Base-by-base conservation (phyloP, 345 rosid genomes). In the Populus euphratica region DNA sequence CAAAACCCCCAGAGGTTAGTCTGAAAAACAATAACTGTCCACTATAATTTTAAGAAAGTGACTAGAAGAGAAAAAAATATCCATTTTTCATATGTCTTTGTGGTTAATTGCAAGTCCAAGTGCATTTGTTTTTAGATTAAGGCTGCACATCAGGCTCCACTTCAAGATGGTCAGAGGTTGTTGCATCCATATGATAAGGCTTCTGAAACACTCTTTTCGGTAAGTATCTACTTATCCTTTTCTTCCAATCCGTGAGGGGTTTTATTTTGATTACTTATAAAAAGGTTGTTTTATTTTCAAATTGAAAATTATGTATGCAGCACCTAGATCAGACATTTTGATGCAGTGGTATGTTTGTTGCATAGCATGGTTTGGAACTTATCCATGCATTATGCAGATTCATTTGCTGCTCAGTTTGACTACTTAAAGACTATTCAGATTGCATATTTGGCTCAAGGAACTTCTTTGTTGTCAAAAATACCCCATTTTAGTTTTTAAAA, bases 141-240 rank as follows among this genome's bases (percentile, higher is more conserved):
- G 69, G 72, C 83, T 76, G 71, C 73, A 59, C 80, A 77, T 65
- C 93, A 86, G 81, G 80, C 80, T 72, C 39, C 85, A 2, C 81
- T 85, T 81, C 90, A 91, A 81, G 97, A 90, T 86, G 85, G 81
- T 85, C 81, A 83, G n/a, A 90, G 90, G 81, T 81, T 80, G 52
- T 77, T 94, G 82, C 95, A 85, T 83, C 96, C 94, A 29, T 96
- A 94, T 84, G 93, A 94, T 86, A 91, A 89, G 83, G 85, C 95
- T 76, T 95, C 99, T 50, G 97, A 96, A 86, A 87, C 82, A 77
- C 88, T 94, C 66, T 91, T 94, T 82, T 85, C 89, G 83, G 99
- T 96, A 87, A 87, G 67, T 75, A 33, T 83, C 73, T 68, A 25
- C 20, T 65, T 72, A 77, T 68, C 10, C 8, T 43, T 78, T 63